phyloP scores from a whole-genome alignment of 2,329 filamentous ascomycete species.

The Paecilomyces dactylethromorphus region DNA sequence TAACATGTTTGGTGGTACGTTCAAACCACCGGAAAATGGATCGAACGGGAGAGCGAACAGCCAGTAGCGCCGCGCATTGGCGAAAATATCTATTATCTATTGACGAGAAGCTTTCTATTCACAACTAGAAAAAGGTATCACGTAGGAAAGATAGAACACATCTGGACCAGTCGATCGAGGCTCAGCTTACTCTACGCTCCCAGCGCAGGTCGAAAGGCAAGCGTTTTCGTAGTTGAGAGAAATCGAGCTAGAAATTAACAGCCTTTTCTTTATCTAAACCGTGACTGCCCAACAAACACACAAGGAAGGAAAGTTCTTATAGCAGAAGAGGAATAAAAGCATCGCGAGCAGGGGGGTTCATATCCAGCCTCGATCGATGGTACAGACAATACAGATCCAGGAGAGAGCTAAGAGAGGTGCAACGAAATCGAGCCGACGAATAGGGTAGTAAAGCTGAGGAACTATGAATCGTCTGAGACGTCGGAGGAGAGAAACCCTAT shows the following conservation, averaged over 20 bases:
- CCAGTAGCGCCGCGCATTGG: neutral
- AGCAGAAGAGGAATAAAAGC: neutral
- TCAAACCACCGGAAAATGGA: neutral
- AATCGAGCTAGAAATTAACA: neutral
- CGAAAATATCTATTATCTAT: neutral
- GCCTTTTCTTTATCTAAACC: neutral
- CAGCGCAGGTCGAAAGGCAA: neutral
- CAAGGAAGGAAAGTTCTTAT: neutral
- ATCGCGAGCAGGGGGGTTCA: neutral
- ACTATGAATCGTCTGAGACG: conserved; percentile 53
- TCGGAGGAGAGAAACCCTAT: conserved; percentile 70
- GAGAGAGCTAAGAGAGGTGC: neutral
- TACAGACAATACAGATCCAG: neutral
- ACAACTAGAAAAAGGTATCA: neutral
- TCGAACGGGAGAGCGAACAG: neutral
- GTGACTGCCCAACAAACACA: neutral
- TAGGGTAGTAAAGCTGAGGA: conserved; percentile 7
- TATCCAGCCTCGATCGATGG: neutral
- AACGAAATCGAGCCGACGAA: conserved; percentile 3
- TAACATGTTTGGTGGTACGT: neutral
- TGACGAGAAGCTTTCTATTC: neutral
- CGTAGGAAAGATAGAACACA: neutral
- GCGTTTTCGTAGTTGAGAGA: neutral
- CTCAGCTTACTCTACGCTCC: neutral
- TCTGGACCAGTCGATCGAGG: neutral